Percentiles rank a stretch among this genome's conserved stretches.
Conservation (phyloP, 129 eudicot genomes). For the Flaveria bidentis region DNA sequence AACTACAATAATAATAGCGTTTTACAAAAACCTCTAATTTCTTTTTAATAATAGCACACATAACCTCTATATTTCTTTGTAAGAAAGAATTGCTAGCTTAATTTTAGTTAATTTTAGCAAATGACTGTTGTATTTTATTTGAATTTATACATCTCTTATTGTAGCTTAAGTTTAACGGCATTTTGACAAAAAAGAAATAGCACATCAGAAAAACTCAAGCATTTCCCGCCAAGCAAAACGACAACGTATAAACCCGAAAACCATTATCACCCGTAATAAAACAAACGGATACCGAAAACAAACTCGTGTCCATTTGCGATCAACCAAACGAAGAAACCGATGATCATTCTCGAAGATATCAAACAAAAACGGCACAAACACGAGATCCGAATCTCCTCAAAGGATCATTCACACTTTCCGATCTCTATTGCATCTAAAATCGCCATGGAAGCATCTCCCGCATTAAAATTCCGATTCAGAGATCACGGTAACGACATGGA, state of each 20-base stretch:
- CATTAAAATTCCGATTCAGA: slow-evolving; percentile 61
- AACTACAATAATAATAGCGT: no score
- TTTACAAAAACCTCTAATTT: no score
- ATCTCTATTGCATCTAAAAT: slow-evolving; percentile 13
- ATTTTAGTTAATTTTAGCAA: no score
- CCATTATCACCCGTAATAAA: slow-evolving; percentile 17
- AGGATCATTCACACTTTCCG: slow-evolving; percentile 16
- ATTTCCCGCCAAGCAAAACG: slow-evolving; percentile 40
- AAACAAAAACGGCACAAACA: slow-evolving; percentile 37
- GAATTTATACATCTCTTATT: no score
- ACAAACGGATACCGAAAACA: slow-evolving; percentile 13
- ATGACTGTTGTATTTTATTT: no score
- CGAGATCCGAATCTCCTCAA: slow-evolving; percentile 33
- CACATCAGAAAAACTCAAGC: neutral
- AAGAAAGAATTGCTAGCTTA: no score
- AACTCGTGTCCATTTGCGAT: slow-evolving; percentile 22
- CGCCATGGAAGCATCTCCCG: slow-evolving; percentile 52
- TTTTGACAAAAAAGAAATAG: no score
- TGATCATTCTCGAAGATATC: slow-evolving; percentile 29
- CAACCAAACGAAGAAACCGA: slow-evolving; percentile 52
- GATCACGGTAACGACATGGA: slow-evolving; percentile 55
- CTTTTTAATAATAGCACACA: no score
- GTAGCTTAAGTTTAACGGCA: no score
- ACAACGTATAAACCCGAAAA: slow-evolving; percentile 19
- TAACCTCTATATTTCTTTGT: no score